Evolutionary conservation across 2,329 filamentous ascomycete genomes (phyloP).

Genomic region (Chrysoporthe cubensis): DNA sequence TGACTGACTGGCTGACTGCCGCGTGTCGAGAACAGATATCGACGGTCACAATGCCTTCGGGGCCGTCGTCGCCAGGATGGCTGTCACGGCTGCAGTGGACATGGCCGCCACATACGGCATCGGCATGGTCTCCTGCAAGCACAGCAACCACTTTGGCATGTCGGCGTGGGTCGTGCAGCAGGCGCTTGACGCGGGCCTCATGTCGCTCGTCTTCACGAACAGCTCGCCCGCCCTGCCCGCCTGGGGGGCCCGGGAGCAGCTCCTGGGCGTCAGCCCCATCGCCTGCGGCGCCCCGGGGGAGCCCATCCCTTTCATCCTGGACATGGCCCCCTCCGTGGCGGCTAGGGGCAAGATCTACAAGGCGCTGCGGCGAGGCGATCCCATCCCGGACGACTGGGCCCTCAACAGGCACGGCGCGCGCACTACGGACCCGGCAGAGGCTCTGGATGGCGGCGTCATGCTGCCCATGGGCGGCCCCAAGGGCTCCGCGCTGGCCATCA

Average conservation of each 20-base stretch:
- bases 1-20: neutral
- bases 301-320: slow-evolving; percentile 69
- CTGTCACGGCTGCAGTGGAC: slow-evolving; percentile 69
- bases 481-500: slow-evolving; percentile 75
- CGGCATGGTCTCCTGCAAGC: slow-evolving; percentile 75
- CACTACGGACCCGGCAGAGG: slow-evolving; percentile 73
- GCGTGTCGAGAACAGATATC: slow-evolving; percentile 45
- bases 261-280: slow-evolving; percentile 76
- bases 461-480: slow-evolving; percentile 85
- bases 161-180: slow-evolving; percentile 79
- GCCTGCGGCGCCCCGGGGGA: slow-evolving; percentile 74
- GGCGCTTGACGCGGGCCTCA: slow-evolving; percentile 72
- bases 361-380: slow-evolving; percentile 67
- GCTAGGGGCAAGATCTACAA: slow-evolving; percentile 76
- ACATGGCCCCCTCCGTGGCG: slow-evolving; percentile 73
- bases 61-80: slow-evolving; percentile 68
- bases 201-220: slow-evolving; percentile 73
- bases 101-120: slow-evolving; percentile 70
- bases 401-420: slow-evolving; percentile 69
- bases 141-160: slow-evolving; percentile 86
- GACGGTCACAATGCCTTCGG: slow-evolving; percentile 75
- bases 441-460: slow-evolving; percentile 75
- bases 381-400: slow-evolving; percentile 75
- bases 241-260: slow-evolving; percentile 69
- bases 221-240: slow-evolving; percentile 73